phyloP scores from a whole-genome alignment of 352 stramenopile genomes.

The Ochromonadaceae sp. region DNA sequence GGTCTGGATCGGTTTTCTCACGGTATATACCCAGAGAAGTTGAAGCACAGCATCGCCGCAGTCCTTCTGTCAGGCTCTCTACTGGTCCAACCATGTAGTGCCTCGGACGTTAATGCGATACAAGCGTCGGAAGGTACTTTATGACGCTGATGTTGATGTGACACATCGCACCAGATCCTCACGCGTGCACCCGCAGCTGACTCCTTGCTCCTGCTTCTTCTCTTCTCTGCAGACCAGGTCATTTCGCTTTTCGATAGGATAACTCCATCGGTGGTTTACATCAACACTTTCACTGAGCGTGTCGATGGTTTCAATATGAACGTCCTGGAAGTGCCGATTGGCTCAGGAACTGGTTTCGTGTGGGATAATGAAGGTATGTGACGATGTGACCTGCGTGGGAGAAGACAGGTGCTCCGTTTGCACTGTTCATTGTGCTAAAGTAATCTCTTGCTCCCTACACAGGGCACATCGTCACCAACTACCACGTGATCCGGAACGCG shows the following conservation, averaged over 20 bases:
- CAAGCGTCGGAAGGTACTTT: too few species aligned
- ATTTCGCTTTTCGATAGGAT: conserved; percentile 7
- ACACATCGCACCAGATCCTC: too few species aligned
- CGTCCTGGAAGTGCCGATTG: conserved; percentile 39
- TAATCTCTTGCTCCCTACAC: background rate
- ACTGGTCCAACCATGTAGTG: too few species aligned
- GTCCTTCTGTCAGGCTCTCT: too few species aligned
- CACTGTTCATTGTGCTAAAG: background rate
- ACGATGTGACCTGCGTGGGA: background rate
- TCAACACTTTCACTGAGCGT: conserved; percentile 36
- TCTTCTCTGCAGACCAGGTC: background rate
- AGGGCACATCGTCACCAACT: conserved; percentile 54
- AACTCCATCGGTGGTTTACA: conserved; percentile 30
- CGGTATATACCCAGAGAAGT: too few species aligned
- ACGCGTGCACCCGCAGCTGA: too few species aligned
- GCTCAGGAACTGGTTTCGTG: conserved; percentile 46
- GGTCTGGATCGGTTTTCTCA: too few species aligned
- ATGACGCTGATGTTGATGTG: too few species aligned
- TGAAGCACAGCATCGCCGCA: too few species aligned
- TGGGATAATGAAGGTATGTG: conserved; percentile 43
- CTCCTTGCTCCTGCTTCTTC: too few species aligned
- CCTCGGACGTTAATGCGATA: too few species aligned
- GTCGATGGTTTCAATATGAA: conserved; percentile 36
- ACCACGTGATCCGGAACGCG: conserved; percentile 45
- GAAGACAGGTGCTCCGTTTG: background rate